Evolutionary conservation across 495 filamentous ascomycete species (phyloP), one percentile per base, ranked within the genome.

Genomic region (Penicillium waksmanii): DNA sequence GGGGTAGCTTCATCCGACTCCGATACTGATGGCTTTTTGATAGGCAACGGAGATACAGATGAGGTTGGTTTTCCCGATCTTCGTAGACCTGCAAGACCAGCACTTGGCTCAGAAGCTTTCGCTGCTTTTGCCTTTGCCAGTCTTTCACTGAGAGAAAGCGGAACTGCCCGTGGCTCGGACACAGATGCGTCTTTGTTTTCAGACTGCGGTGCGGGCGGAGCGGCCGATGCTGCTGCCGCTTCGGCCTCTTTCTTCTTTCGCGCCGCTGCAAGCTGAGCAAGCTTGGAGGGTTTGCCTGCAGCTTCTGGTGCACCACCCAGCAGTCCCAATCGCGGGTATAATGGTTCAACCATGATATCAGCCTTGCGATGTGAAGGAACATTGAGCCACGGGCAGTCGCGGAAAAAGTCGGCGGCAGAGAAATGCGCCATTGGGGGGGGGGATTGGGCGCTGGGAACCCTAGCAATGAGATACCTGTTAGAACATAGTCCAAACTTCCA

Each of bases 231-330:
- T 21, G 68, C 63, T 10, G 69, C 57, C 50, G 77, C 77, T 10
- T 88, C 87, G 9, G 71, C 73, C 40, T 91, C 89, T 49, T 89
- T 87, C 72, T 92, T 93, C 75, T 93, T 96, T 51, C 92, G 85
- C 19, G 89, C 87, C n/a, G 91, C 92, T 57, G 94, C 94, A 18
- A 98, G 78, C 43, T 88, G 88, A 58, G 95, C 93, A 31, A 98
- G 79, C 68, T 97, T 98, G 11, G 94, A 96, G 67, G 89, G 82
- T 66, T 96, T 96, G 5, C 75, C 79, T 9, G 69, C 74, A 49
- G 53, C 65, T n/a, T 84, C 76, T 11, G 80, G 66, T 3, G 89
- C 85, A 19, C 96, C 95, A 19, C 95, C 95, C 17, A 95, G 74
- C 9, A 98, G 80, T 8, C 88, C 84, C 47, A 81, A 70, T 31